Percentiles rank a stretch among this genome's conserved stretches.
These are phyloP conservation scores for Penicillium sp. DNA, from an alignment of 2,329 filamentous ascomycete genomes.

Conservation along the genomic window DNA sequence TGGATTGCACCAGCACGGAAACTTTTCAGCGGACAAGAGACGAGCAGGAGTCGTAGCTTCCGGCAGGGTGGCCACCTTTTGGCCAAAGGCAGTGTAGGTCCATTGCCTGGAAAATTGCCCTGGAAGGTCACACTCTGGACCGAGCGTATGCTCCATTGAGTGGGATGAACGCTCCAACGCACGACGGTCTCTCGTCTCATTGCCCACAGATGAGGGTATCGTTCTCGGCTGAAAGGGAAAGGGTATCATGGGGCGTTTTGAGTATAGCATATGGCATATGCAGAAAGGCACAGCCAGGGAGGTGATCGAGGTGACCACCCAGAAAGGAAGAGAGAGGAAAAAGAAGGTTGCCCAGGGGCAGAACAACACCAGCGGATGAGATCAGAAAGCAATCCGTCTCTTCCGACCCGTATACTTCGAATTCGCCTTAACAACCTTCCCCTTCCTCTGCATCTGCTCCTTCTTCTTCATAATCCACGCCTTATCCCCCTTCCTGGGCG, in stretches of 20 bases:
- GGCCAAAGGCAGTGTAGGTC: background rate
- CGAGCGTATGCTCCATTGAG: background rate
- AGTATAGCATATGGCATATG: background rate
- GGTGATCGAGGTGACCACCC: background rate
- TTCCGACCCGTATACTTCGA: constrained; percentile 95
- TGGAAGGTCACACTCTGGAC: background rate
- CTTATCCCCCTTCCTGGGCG: constrained; percentile 51
- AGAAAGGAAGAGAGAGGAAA: background rate
- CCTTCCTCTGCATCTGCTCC: constrained; percentile 89
- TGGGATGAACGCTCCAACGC: background rate
- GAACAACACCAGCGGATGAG: background rate
- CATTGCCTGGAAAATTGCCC: background rate
- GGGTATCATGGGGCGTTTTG: constrained; percentile 7
- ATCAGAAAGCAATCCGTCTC: constrained; percentile 74
- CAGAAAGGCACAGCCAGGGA: background rate
- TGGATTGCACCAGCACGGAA: background rate
- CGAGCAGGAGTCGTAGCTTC: background rate
- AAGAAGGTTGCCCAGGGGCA: background rate
- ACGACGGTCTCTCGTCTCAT: background rate
- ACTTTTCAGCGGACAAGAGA: background rate
- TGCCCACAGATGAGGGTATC: background rate
- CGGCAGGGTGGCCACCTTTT: background rate
- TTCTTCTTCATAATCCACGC: constrained; percentile 65
- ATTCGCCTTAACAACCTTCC: constrained; percentile 87
- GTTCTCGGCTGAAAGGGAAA: background rate